Conservation (phyloP, 257 asterid species). For the Dorcoceras hygrometricum region DNA sequence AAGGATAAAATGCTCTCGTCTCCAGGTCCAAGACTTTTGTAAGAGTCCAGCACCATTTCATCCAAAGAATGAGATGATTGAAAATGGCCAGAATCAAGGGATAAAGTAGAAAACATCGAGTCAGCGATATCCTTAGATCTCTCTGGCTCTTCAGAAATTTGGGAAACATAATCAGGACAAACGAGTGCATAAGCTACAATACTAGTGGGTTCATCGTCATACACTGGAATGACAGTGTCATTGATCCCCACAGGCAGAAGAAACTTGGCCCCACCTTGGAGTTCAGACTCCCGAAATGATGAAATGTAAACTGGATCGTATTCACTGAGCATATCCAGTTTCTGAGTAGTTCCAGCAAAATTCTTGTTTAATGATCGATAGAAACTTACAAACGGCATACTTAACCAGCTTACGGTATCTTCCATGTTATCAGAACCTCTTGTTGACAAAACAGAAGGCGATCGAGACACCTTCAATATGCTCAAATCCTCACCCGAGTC, state of each 20-base stretch:
- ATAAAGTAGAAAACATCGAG: conserved; percentile 36
- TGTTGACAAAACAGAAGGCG: conserved; percentile 37
- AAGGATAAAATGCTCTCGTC: conserved; percentile 64
- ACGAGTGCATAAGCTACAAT: conserved; percentile 72
- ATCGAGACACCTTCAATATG: conserved; percentile 34
- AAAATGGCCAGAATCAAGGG: conserved; percentile 44
- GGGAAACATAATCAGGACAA: conserved; percentile 53
- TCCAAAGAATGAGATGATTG: conserved; percentile 57
- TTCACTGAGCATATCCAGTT: conserved; percentile 54
- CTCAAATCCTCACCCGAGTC: conserved; percentile 43
- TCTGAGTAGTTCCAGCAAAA: conserved; percentile 47
- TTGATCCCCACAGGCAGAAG: conserved; percentile 68
- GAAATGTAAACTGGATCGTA: conserved; percentile 70
- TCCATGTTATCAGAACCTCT: conserved; percentile 54
- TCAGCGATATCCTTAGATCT: conserved; percentile 50
- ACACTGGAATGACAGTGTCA: conserved; percentile 73
- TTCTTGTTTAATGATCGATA: conserved; percentile 64
- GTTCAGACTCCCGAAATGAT: conserved; percentile 59
- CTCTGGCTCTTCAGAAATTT: conserved; percentile 62
- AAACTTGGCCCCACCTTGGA: conserved; percentile 64
- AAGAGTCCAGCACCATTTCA: conserved; percentile 60
- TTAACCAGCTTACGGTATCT: conserved; percentile 63
- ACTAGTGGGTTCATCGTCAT: conserved; percentile 97
- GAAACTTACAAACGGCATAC: conserved; percentile 66
- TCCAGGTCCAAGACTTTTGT: conserved; percentile 54